phyloP scores from a whole-genome alignment of 2,329 filamentous ascomycete genomes.

The Lachnellula suecica region DNA sequence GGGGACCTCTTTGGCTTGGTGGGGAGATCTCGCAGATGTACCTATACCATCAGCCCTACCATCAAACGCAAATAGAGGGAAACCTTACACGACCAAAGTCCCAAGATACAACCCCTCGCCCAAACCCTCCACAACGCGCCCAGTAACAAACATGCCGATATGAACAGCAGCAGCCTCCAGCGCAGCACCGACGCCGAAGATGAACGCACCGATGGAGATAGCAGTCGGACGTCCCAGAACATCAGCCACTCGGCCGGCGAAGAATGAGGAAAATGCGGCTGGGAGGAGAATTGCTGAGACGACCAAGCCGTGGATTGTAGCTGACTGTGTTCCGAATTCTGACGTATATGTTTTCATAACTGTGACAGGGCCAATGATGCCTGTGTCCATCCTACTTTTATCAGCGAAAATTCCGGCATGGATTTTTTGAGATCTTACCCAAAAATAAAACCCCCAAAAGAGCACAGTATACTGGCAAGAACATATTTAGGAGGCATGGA shows the following conservation, averaged over 20 bases:
- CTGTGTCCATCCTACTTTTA: constrained; percentile 42
- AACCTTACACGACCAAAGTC: constrained; percentile 48
- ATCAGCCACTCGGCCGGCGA: constrained; percentile 54
- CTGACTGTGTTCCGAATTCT: constrained; percentile 48
- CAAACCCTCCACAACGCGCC: constrained; percentile 54
- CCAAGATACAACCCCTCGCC: constrained; percentile 59
- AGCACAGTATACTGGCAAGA: constrained; percentile 25
- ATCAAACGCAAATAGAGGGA: not conserved
- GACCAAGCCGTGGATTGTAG: constrained; percentile 54
- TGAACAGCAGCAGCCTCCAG: constrained; percentile 48
- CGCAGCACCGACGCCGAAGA: constrained; percentile 52
- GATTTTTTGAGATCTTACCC: constrained; percentile 18
- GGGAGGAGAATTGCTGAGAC: constrained; percentile 60
- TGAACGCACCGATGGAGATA: constrained; percentile 47
- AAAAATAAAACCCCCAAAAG: constrained; percentile 27
- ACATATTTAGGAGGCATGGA: constrained; percentile 26
- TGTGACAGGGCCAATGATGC: constrained; percentile 51
- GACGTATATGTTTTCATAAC: constrained; percentile 45
- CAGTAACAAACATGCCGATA: constrained; percentile 53
- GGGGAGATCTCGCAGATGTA: constrained; percentile 64
- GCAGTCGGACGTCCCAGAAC: constrained; percentile 48
- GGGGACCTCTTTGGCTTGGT: constrained; percentile 44
- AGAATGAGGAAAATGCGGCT: constrained; percentile 55
- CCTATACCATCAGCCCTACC: constrained; percentile 6
- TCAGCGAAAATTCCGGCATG: not conserved